Percentiles rank a stretch among this genome's conserved stretches.
These are phyloP conservation scores for Penicillium canescens DNA, from an alignment of 495 filamentous ascomycete genomes.

Conservation along the genomic window DNA sequence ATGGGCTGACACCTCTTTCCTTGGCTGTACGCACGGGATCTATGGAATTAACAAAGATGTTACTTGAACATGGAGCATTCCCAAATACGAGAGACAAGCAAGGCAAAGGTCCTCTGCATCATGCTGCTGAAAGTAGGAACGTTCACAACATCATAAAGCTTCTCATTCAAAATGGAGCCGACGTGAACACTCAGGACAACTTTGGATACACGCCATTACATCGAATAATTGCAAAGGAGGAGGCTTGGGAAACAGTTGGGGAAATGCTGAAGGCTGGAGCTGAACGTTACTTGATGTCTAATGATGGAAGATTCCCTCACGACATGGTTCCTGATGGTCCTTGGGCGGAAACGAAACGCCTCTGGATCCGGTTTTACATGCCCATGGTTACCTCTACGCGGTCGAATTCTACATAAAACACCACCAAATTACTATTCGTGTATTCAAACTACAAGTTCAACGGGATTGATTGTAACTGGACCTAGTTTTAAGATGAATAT, in stretches of 20 bases:
- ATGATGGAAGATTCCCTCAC: slow-evolving; percentile 7
- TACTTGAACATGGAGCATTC: slow-evolving; percentile 1
- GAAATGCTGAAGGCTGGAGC: slow-evolving; percentile 9
- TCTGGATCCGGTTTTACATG: slow-evolving; percentile 2
- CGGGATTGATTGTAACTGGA: too few relatives aligned
- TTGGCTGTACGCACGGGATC: slow-evolving; percentile 1
- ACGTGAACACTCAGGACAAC: slow-evolving; percentile 8
- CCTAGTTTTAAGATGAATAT: too few relatives aligned
- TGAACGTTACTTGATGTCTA: slow-evolving; percentile 3
- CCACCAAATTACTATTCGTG: too few relatives aligned
- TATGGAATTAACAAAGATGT: neutral
- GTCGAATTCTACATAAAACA: too few relatives aligned
- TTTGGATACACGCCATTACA: slow-evolving; percentile 10
- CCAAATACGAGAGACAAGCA: slow-evolving; percentile 4
- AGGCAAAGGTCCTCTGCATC: slow-evolving; percentile 5
- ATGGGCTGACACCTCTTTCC: slow-evolving; percentile 9
- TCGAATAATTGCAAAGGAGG: neutral
- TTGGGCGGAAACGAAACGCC: slow-evolving; percentile 9
- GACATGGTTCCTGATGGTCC: slow-evolving; percentile 8
- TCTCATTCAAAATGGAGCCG: slow-evolving; percentile 5
- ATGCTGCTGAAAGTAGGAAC: slow-evolving; percentile 1
- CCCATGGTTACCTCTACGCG: neutral
- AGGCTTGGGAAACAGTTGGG: neutral
- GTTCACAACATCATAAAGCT: neutral
- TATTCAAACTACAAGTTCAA: too few relatives aligned